phyloP scores from a whole-genome alignment of 1,139 yeast genomes.

The Fermentozyma sake region DNA sequence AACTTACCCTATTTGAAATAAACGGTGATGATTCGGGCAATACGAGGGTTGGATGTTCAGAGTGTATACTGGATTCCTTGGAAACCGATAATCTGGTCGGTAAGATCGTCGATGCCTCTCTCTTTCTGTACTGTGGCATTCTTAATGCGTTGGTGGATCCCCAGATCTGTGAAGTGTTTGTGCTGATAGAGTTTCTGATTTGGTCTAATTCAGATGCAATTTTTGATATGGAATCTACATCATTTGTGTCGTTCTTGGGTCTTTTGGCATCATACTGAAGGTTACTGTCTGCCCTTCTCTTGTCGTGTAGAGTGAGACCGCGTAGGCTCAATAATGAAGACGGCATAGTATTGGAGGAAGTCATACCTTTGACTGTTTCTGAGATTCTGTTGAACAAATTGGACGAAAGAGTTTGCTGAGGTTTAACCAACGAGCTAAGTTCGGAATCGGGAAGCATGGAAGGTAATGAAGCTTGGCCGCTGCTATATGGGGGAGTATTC shows the following conservation, averaged over 20 bases:
- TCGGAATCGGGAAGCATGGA: too few species aligned
- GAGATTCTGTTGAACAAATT: constrained; percentile 4
- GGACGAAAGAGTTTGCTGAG: constrained; percentile 1
- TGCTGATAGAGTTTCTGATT: constrained; percentile 11
- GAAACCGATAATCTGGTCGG: too few species aligned
- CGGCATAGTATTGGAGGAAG: constrained; percentile 4
- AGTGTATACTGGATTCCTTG: constrained; percentile 4
- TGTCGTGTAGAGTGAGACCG: constrained; percentile 5
- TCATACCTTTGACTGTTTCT: constrained; percentile 7
- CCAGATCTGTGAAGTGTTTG: constrained; percentile 14
- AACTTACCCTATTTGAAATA: constrained; percentile 27
- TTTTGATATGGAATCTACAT: constrained; percentile 10
- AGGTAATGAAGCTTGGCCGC: too few species aligned
- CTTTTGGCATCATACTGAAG: constrained; percentile 8
- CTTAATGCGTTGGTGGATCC: constrained; percentile 19
- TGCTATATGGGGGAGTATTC: constrained; percentile 1
- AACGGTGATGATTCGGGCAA: constrained; percentile 30
- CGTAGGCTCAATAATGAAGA: constrained; percentile 8
- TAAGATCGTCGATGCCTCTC: too few species aligned
- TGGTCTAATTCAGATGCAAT: constrained; percentile 12
- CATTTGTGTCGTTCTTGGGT: constrained; percentile 7
- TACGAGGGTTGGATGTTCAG: constrained; percentile 17
- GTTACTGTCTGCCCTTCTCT: constrained; percentile 9
- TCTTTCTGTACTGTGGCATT: constrained; percentile 41
- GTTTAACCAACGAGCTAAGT: too few species aligned